These are phyloP conservation scores for Paramecium sonneborni DNA, from an alignment of 73 alveolate species.

Conservation along the genomic window DNA sequence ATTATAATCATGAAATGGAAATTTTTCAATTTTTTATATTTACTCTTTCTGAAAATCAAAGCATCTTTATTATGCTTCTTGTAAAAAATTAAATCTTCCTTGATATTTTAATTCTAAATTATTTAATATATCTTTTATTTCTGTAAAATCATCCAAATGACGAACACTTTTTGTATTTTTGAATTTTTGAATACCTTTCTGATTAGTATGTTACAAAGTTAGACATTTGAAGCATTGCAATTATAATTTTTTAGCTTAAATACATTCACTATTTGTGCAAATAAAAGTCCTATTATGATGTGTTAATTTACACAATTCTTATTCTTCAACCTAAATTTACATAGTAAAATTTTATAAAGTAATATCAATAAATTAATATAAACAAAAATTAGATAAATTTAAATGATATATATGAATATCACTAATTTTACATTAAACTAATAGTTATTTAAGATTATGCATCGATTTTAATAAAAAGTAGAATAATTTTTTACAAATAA, in stretches of 20 bases:
- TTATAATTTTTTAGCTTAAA: not conserved
- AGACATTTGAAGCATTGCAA: not conserved
- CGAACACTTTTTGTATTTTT: not conserved
- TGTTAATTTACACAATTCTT: not conserved
- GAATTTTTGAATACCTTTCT: not conserved
- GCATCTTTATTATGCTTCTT: not conserved
- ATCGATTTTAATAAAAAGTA: not conserved
- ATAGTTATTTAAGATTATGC: too few relatives aligned
- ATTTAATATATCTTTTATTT: not conserved
- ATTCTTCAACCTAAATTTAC: not conserved
- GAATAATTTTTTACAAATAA: not conserved
- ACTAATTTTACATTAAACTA: too few relatives aligned
- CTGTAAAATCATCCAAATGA: slow-evolving; percentile 3
- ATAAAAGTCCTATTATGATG: not conserved
- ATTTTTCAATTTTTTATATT: not conserved
- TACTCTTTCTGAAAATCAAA: not conserved
- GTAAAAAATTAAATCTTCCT: not conserved
- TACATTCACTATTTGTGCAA: not conserved
- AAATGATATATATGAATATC: too few relatives aligned
- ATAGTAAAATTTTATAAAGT: not conserved
- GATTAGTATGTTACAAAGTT: not conserved
- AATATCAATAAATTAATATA: not conserved
- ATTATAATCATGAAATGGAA: not conserved
- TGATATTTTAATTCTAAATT: not conserved
- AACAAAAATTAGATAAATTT: not conserved